Evolutionary conservation across 306 rosid genomes (phyloP).

Genomic region (Cicer bijugum): DNA sequence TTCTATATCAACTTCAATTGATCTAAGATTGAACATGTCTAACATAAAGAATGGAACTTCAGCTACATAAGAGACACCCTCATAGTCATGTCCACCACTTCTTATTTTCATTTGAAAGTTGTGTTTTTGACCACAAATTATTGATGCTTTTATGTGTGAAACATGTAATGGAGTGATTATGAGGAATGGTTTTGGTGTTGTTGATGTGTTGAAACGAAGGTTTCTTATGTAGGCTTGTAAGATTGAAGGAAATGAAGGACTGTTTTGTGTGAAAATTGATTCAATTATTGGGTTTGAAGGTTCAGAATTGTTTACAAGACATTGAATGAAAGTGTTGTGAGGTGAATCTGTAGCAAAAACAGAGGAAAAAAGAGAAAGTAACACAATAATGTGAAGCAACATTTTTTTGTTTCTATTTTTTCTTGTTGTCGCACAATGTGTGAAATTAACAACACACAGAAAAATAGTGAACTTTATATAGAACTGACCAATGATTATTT

Average conservation of each 20-base stretch:
- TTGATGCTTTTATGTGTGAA: constrained; percentile 54
- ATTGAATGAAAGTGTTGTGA: constrained; percentile 45
- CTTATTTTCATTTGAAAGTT: constrained; percentile 56
- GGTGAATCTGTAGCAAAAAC: constrained; percentile 22
- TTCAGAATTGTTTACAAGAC: constrained; percentile 46
- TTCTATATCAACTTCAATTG: constrained; percentile 46
- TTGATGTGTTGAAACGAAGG: constrained; percentile 65
- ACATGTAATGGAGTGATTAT: constrained; percentile 56
- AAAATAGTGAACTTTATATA: background rate
- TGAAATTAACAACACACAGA: background rate
- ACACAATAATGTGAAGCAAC: constrained; percentile 23
- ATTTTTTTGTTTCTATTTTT: background rate
- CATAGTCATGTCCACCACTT: constrained; percentile 70
- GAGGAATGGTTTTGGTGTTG: constrained; percentile 56
- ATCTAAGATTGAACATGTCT: constrained; percentile 63
- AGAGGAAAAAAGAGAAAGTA: constrained; percentile 9
- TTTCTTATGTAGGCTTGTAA: constrained; percentile 60
- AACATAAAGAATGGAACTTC: constrained; percentile 55
- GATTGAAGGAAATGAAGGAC: constrained; percentile 52
- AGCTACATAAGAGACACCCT: constrained; percentile 57
- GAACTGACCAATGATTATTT: background rate
- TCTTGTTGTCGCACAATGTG: background rate
- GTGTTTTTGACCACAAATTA: constrained; percentile 53
- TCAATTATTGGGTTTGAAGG: constrained; percentile 49
- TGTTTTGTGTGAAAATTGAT: constrained; percentile 51